These are phyloP conservation scores for Erodium texanum DNA, from an alignment of 441 rosid species.

Conservation along the genomic window DNA sequence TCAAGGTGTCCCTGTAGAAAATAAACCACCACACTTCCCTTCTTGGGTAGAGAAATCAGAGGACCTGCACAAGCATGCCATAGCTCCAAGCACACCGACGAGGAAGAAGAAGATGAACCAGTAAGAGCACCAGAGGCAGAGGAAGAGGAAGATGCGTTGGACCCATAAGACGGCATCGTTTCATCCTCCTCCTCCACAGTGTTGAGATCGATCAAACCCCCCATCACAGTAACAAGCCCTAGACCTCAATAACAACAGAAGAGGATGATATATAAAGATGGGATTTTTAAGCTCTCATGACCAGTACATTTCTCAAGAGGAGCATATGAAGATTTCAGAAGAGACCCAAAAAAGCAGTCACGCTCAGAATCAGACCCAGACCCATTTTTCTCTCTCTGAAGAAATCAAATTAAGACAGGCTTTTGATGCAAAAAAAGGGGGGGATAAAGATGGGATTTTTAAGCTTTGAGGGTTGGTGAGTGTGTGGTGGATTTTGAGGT, in stretches of 20 bases:
- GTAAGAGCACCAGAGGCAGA: neutral
- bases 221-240: neutral
- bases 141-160: neutral
- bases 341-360: neutral
- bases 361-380: neutral
- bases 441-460: neutral
- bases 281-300: too few species aligned
- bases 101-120: conserved; percentile 29
- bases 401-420: neutral
- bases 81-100: conserved; percentile 60
- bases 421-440: neutral
- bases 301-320: neutral
- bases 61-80: conserved; percentile 98
- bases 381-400: neutral
- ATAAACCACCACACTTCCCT: conserved; percentile 73
- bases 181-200: neutral
- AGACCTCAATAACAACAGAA: neutral
- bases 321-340: neutral
- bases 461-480: too few species aligned
- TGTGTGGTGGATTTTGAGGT: neutral
- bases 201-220: conserved; percentile 1
- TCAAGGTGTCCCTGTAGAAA: conserved; percentile 84
- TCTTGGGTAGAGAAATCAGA: conserved; percentile 65
- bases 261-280: too few species aligned
- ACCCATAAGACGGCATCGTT: conserved; percentile 1